Base-by-base conservation (phyloP, 441 rosid species). In the Isatis lusitanica region DNA sequence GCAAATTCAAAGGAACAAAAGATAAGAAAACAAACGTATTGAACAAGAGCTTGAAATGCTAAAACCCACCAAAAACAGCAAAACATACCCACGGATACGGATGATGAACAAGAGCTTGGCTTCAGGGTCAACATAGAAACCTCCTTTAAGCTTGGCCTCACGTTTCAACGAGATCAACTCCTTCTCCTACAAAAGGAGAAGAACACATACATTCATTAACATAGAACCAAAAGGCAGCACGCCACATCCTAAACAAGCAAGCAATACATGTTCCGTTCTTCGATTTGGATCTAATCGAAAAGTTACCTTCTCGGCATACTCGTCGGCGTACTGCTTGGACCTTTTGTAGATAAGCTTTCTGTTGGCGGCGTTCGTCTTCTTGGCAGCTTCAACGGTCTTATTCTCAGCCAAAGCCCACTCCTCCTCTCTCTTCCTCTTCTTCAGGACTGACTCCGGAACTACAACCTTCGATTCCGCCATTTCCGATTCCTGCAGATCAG, bases 101-200 rank as follows among this genome's bases (percentile, higher is more conserved):
- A 88, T 65, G 63, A 92, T 88, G 63, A 90, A 92, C 82, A 92
- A 58, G 2, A 92, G 86, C 74, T 92, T 90, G 4, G 96, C 94
- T 79, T 92, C 97, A 6, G 97, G 96, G 46, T 87, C 86, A 3
- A 90, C 97, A 76, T 92, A 92, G 70, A 90, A 90, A 4, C 93
- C 94, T 9, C 97, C 96, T 52, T 89, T 90, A 52, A 90, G 69
- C 81, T 89, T 92, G 0, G 97, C 97, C 79, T 88, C 90, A 2
- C 96, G 85, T 80, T 88, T 92, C 84, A 92, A 74, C 10, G 59
- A 71, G 68, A 88, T 88, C 68, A 92, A 76, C 74, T 90, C 87
- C 62, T 73, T 84, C 48, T 89, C 91, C 90, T 82, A 38, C 6
- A 10, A 2, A 55, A 48, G 0, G 33, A 0, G 3, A 16, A 15